Percentiles rank a stretch among this genome's conserved stretches.
These are phyloP conservation scores for Mycena maculata DNA, from an alignment of 768 basidiomycete genomes.

Conservation along the genomic window DNA sequence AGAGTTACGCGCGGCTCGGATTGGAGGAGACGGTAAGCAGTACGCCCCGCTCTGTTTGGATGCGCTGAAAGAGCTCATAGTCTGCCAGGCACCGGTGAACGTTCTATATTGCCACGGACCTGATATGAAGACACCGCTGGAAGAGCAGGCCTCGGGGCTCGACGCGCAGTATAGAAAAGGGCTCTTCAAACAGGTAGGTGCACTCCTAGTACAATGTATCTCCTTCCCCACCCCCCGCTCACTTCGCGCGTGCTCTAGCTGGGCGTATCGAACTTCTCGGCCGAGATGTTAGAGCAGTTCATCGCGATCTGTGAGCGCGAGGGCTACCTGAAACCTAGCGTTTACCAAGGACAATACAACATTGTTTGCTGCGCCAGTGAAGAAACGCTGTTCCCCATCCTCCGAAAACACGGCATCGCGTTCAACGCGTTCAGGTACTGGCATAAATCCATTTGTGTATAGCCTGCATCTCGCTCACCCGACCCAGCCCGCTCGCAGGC, in stretches of 20 bases:
- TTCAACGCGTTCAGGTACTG: conserved; percentile 3
- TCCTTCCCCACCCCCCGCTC: no score
- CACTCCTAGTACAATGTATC: background rate
- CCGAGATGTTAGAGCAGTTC: background rate
- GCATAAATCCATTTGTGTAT: no score
- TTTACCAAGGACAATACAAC: background rate
- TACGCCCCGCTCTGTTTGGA: background rate
- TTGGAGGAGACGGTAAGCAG: background rate
- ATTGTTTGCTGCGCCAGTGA: background rate
- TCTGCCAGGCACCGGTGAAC: background rate
- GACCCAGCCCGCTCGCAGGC: background rate
- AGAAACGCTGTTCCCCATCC: background rate
- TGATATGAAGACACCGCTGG: background rate
- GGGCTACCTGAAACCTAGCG: background rate
- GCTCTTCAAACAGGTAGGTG: background rate
- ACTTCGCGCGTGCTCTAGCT: background rate
- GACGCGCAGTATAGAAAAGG: background rate
- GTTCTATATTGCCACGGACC: conserved; percentile 3
- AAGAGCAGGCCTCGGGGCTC: conserved; percentile 1
- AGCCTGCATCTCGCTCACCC: no score
- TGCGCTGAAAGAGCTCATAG: background rate
- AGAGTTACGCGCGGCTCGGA: background rate
- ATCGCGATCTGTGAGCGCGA: conserved; percentile 1
- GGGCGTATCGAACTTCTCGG: background rate
- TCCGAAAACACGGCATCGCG: background rate